Evolutionary conservation across 495 filamentous ascomycete species (phyloP).

Genomic region (Hypomontagnella monticulosa): DNA sequence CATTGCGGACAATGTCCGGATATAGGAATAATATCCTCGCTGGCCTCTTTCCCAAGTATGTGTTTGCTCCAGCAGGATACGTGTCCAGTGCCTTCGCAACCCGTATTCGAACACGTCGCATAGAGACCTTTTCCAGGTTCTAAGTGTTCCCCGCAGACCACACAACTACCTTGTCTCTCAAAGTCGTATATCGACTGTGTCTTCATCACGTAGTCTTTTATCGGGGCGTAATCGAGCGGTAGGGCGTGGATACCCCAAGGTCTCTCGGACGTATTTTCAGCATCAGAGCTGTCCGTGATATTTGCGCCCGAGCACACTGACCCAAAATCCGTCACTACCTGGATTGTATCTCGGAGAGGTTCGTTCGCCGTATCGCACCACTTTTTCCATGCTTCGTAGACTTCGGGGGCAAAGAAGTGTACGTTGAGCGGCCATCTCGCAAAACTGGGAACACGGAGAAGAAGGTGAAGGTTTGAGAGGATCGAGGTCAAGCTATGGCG

Average conservation of each 20-base stretch:
- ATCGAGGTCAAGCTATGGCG: conserved; percentile 67
- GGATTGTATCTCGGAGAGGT: conserved; percentile 59
- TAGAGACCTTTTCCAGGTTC: conserved; percentile 60
- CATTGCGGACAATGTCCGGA: conserved; percentile 80
- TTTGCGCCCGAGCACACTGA: conserved; percentile 5
- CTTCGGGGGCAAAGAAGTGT: conserved; percentile 80
- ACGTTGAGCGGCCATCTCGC: conserved; percentile 80
- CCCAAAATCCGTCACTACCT: conserved; percentile 65
- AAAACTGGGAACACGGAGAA: conserved; percentile 82
- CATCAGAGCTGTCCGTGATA: conserved; percentile 4
- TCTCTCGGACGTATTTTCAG: conserved; percentile 16
- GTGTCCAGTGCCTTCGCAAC: conserved; percentile 76
- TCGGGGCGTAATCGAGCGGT: conserved; percentile 70
- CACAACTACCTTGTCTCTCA: conserved; percentile 65
- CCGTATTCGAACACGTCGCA: conserved; percentile 72
- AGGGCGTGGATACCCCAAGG: conserved; percentile 64
- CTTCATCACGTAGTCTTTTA: conserved; percentile 78
- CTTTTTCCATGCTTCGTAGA: conserved; percentile 70
- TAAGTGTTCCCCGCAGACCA: conserved; percentile 67
- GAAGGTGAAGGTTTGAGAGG: conserved; percentile 78
- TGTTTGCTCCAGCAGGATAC: conserved; percentile 76
- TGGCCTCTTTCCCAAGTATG: conserved; percentile 63
- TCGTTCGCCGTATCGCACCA: conserved; percentile 63
- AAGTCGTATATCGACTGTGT: conserved; percentile 70
- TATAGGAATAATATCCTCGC: conserved; percentile 69